Percentiles rank a stretch among this genome's conserved stretches.
These are phyloP conservation scores for Pichia cactophila DNA, from an alignment of 1,139 yeast species.

Conservation along the genomic window DNA sequence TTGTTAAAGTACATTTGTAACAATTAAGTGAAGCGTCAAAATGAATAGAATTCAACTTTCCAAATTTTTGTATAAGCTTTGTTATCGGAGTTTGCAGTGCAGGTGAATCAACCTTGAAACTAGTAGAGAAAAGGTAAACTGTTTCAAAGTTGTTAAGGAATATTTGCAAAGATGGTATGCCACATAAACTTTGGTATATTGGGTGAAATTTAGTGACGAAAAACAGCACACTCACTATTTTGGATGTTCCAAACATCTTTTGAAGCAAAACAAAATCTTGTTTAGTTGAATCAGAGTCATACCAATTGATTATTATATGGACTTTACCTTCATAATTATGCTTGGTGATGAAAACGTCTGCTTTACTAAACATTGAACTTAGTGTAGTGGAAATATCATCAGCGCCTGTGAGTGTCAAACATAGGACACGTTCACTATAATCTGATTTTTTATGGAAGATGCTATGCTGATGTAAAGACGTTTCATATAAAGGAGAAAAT, in stretches of 20 bases:
- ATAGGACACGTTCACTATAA: background rate
- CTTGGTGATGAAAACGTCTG: background rate
- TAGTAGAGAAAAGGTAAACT: background rate
- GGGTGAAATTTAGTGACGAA: background rate
- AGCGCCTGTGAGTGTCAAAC: background rate
- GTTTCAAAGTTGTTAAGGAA: background rate
- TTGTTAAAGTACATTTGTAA: background rate
- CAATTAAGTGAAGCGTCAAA: background rate
- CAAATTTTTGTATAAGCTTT: background rate
- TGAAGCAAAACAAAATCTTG: background rate
- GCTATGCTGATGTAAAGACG: no score
- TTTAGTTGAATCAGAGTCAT: background rate
- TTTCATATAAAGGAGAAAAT: background rate
- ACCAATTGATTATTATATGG: background rate
- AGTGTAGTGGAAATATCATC: background rate
- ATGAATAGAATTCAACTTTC: background rate
- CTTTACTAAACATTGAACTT: no score
- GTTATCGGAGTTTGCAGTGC: background rate
- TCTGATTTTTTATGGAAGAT: background rate
- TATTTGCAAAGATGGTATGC: background rate
- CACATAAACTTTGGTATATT: background rate
- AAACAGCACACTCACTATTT: background rate
- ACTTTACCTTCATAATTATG: background rate
- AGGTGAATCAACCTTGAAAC: background rate
- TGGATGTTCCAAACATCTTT: background rate